A percentile compares a stretch with the other conserved stretches of the same genome.
Conservation (phyloP, 805 yeast genomes). For the Maudiozyma barnettii region DNA sequence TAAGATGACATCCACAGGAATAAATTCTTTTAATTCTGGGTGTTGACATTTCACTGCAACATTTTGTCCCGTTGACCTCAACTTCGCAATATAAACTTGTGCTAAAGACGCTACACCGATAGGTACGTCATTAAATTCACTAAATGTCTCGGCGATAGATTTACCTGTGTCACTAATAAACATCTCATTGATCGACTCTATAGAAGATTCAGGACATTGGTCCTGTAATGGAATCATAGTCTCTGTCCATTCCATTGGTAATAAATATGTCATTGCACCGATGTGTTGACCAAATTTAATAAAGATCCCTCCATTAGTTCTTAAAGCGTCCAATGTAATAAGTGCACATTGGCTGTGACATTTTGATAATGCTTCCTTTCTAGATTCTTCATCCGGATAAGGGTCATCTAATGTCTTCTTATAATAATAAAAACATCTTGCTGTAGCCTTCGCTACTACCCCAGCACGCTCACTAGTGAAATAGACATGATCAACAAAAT, state of each 20-base stretch:
- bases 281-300: conserved; percentile 94
- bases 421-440: conserved; percentile 65
- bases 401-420: conserved; percentile 41
- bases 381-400: conserved; percentile 38
- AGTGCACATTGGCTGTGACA: conserved; percentile 73
- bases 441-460: conserved; percentile 59
- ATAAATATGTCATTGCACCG: conserved; percentile 79
- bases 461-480: conserved; percentile 43
- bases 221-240: conserved; percentile 92
- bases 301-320: conserved; percentile 82
- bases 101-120: conserved; percentile 95
- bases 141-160: conserved; percentile 52
- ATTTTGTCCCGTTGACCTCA: conserved; percentile 48
- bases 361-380: conserved; percentile 42
- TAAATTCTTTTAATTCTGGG: conserved; percentile 76
- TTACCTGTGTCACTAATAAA: conserved; percentile 58
- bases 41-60: conserved; percentile 96
- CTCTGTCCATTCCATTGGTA: conserved; percentile 91
- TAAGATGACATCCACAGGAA: conserved; percentile 78
- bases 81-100: conserved; percentile 77
- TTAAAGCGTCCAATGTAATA: conserved; percentile 70
- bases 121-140: conserved; percentile 59
- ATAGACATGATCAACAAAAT: conserved; percentile 15
- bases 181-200: conserved; percentile 60
- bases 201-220: conserved; percentile 71